Conservation (phyloP, 1,139 yeast species). For the Diutina pseudorugosa region DNA sequence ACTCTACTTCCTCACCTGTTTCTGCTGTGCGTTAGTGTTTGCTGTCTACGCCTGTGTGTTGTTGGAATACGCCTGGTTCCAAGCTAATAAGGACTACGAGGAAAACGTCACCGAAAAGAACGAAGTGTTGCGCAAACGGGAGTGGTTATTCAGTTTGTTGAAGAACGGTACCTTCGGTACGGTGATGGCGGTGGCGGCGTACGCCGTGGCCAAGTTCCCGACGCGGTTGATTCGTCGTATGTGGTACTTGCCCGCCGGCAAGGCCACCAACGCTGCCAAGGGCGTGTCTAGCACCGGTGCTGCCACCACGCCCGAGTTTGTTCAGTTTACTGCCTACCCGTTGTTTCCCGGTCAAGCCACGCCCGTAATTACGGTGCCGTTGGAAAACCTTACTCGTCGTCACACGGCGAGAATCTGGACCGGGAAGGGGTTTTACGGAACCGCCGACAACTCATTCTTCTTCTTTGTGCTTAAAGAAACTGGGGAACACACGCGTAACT, state of each 20-base stretch:
- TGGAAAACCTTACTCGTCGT: slow-evolving; percentile 42
- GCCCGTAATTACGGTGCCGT: slow-evolving; percentile 60
- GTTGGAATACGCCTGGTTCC: slow-evolving; percentile 44
- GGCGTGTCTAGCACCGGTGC: slow-evolving; percentile 14
- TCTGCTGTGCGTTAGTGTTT: slow-evolving; percentile 57
- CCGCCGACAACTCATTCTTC: slow-evolving; percentile 63
- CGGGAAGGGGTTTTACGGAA: slow-evolving; percentile 79
- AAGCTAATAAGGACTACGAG: slow-evolving; percentile 44
- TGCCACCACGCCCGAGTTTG: slow-evolving; percentile 23
- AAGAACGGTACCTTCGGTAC: slow-evolving; percentile 25
- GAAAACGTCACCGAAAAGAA: slow-evolving; percentile 41
- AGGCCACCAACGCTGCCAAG: background rate
- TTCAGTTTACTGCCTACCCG: slow-evolving; percentile 65
- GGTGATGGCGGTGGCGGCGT: slow-evolving; percentile 29
- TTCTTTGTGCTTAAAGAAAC: slow-evolving; percentile 59
- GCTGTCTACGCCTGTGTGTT: slow-evolving; percentile 55
- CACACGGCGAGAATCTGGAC: slow-evolving; percentile 66
- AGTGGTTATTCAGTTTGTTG: slow-evolving; percentile 21
- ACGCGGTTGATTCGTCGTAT: slow-evolving; percentile 62
- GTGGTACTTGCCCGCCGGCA: slow-evolving; percentile 48
- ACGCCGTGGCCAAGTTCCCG: slow-evolving; percentile 41
- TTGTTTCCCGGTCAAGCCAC: slow-evolving; percentile 65
- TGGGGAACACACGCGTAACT: slow-evolving; percentile 27
- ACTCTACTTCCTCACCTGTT: slow-evolving; percentile 57
- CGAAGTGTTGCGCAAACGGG: slow-evolving; percentile 23